phyloP scores from a whole-genome alignment of 2,329 filamentous ascomycete species.

The Leptographium radiaticola region DNA sequence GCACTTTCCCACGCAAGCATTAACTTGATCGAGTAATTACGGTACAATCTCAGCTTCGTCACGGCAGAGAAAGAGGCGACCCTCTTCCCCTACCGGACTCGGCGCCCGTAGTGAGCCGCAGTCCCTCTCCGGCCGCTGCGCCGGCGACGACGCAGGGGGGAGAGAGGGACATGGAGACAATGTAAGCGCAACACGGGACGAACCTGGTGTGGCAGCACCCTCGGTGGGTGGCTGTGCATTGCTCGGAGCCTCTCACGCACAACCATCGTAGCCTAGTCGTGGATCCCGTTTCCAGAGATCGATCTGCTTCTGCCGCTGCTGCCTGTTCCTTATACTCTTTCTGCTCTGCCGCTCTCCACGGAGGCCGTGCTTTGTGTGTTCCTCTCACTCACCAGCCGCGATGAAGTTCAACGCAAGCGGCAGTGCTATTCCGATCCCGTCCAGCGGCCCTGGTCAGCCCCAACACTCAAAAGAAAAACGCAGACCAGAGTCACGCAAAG shows the following conservation, averaged over 20 bases:
- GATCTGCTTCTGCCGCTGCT: background rate
- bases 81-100: conserved; percentile 35
- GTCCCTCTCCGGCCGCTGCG: conserved; percentile 13
- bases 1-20: conserved; percentile 98
- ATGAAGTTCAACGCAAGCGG: conserved; percentile 82
- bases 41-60: conserved; percentile 88
- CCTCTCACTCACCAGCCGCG: conserved; percentile 69
- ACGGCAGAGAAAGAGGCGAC: conserved; percentile 13
- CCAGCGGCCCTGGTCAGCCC: background rate
- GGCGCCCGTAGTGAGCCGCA: conserved; percentile 79
- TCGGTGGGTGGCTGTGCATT: background rate
- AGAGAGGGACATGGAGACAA: conserved; percentile 7
- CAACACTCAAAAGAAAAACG: conserved; percentile 2
- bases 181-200: conserved; percentile 8
- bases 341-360: conserved; percentile 3
- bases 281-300: background rate
- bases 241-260: background rate
- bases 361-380: background rate
- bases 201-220: conserved; percentile 6
- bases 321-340: conserved; percentile 11
- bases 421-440: conserved; percentile 39
- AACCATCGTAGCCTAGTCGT: background rate
- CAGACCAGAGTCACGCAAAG: background rate
- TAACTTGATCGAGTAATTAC: conserved; percentile 97
- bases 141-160: background rate